These are phyloP conservation scores for Tricladium varicosporioides DNA, from an alignment of 2,329 filamentous ascomycete species.

Conservation along the genomic window DNA sequence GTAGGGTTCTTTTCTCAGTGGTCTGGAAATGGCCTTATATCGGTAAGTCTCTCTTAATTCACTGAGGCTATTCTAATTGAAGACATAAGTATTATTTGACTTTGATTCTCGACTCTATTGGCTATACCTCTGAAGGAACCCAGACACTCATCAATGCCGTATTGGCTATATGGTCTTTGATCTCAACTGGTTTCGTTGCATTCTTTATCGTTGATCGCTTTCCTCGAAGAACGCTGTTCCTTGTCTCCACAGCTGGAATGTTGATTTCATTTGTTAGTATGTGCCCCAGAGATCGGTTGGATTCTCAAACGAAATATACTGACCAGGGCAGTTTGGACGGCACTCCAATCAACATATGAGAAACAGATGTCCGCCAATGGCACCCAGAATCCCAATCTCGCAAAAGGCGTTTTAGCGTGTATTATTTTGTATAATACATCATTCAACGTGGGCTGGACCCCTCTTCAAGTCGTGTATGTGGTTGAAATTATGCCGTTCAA, in stretches of 20 bases:
- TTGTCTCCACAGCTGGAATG: slow-evolving; percentile 19
- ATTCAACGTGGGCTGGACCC: slow-evolving; percentile 24
- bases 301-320: too few species aligned
- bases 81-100: slow-evolving; percentile 36
- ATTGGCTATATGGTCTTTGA: slow-evolving; percentile 37
- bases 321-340: slow-evolving; percentile 18
- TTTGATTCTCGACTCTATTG: slow-evolving; percentile 28
- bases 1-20: slow-evolving; percentile 14
- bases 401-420: slow-evolving; percentile 54
- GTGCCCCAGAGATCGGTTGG: too few species aligned
- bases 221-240: slow-evolving; percentile 23
- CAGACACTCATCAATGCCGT: slow-evolving; percentile 34
- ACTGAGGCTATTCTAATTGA: neutral
- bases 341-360: slow-evolving; percentile 28
- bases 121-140: slow-evolving; percentile 16
- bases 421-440: slow-evolving; percentile 52
- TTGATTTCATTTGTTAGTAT: slow-evolving; percentile 27
- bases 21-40: slow-evolving; percentile 19
- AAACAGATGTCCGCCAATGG: slow-evolving; percentile 37
- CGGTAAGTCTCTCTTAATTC: neutral
- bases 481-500: slow-evolving; percentile 40
- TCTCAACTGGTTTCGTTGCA: slow-evolving; percentile 27
- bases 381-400: slow-evolving; percentile 36
- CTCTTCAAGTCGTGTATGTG: slow-evolving; percentile 8
- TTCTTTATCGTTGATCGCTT: slow-evolving; percentile 28